phyloP scores from a whole-genome alignment of 768 basidiomycete genomes.

The Pleurotus tuoliensis region DNA sequence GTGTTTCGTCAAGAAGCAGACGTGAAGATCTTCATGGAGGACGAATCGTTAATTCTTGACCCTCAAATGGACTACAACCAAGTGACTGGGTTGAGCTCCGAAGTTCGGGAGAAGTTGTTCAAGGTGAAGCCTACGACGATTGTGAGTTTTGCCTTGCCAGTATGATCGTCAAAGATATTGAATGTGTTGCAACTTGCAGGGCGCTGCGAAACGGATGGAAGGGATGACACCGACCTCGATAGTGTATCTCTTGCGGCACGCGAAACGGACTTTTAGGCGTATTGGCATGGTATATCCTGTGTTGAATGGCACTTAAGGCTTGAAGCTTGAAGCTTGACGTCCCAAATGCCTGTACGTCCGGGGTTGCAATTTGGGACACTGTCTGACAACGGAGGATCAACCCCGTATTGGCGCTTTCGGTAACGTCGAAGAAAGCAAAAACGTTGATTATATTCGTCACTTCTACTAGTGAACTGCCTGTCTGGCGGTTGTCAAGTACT shows the following conservation, averaged over 20 bases:
- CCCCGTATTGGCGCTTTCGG: too few species aligned
- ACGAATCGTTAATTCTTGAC: conserved; percentile 70
- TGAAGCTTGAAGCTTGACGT: too few species aligned
- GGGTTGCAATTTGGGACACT: too few species aligned
- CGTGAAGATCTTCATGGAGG: conserved; percentile 66
- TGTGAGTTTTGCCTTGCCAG: conserved; percentile 35
- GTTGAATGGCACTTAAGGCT: too few species aligned
- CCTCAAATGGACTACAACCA: conserved; percentile 64
- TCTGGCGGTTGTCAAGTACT: too few species aligned
- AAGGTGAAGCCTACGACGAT: conserved; percentile 65
- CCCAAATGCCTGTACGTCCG: too few species aligned
- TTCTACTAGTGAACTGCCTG: too few species aligned
- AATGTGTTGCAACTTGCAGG: conserved; percentile 36
- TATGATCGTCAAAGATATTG: neutral
- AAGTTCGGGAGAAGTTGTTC: conserved; percentile 65
- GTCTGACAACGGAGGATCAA: too few species aligned
- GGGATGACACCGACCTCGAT: conserved; percentile 84
- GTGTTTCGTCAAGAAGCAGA: conserved; percentile 74
- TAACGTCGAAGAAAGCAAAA: too few species aligned
- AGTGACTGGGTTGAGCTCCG: conserved; percentile 69
- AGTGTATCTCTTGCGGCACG: conserved; percentile 65
- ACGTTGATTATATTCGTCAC: too few species aligned
- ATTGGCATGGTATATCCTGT: neutral
- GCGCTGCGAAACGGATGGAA: conserved; percentile 91
- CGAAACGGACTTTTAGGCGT: conserved; percentile 33